phyloP scores from a whole-genome alignment of 2,329 filamentous ascomycete genomes.

The Sclerotinia trifoliorum region DNA sequence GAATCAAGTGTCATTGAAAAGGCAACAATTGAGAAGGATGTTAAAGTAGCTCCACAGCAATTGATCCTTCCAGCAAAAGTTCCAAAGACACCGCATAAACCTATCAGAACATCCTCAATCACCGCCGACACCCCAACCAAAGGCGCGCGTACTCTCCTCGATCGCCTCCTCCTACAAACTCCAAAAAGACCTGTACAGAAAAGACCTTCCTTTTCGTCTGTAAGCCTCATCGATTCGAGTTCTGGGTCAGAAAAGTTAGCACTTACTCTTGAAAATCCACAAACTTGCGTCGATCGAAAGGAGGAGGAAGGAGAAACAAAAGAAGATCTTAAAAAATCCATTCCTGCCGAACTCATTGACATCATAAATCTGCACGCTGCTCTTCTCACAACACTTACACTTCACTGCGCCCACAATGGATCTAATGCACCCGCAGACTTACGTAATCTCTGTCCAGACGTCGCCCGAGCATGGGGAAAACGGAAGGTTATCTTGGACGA shows the following conservation, averaged over 20 bases:
- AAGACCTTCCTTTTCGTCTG: conserved; percentile 30
- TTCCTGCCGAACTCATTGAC: conserved; percentile 56
- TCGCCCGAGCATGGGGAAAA: conserved; percentile 71
- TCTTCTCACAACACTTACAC: conserved; percentile 65
- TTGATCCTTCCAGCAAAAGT: conserved; percentile 21
- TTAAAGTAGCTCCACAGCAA: conserved; percentile 25
- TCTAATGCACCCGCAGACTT: conserved; percentile 62
- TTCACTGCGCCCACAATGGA: conserved; percentile 71
- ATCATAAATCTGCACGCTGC: conserved; percentile 63
- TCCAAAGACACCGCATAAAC: conserved; percentile 36
- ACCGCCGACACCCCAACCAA: conserved; percentile 39
- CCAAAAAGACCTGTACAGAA: conserved; percentile 24
- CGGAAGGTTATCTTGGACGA: conserved; percentile 64
- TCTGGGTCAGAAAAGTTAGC: conserved; percentile 20
- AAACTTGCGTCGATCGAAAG: conserved; percentile 7
- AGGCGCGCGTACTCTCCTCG: conserved; percentile 35
- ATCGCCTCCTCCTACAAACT: conserved; percentile 35
- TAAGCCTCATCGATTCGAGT: conserved; percentile 27
- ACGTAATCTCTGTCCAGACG: conserved; percentile 56
- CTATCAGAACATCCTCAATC: conserved; percentile 24
- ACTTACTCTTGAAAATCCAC: conserved; percentile 23
- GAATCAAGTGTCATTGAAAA: conserved; percentile 25
- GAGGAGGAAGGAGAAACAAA: conserved; percentile 3
- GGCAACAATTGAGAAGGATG: conserved; percentile 22
- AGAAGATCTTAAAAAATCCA: conserved; percentile 8